These are phyloP conservation scores for Yarrowia sp. DNA, from an alignment of 805 yeast genomes.

Conservation along the genomic window DNA sequence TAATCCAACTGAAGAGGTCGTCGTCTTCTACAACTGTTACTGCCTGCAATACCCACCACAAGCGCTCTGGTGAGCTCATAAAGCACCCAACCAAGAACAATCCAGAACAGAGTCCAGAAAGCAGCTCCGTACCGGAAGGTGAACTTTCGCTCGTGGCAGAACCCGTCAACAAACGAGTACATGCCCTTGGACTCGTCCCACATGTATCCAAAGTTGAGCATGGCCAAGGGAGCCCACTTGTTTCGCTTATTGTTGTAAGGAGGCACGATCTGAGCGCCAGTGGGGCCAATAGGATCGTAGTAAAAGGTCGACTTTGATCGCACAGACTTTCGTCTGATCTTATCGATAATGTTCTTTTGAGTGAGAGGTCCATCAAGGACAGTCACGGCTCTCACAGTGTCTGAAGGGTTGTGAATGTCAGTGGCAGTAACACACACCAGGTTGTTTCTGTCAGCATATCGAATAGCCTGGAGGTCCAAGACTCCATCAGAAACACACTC, in stretches of 20 bases:
- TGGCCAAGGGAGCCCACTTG: conserved; percentile 43
- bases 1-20: conserved; percentile 26
- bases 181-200: conserved; percentile 44
- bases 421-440: conserved; percentile 43
- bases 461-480: conserved; percentile 42
- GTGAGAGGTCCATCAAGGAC: conserved; percentile 40
- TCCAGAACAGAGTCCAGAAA: conserved; percentile 39
- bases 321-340: conserved; percentile 3
- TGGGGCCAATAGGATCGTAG: conserved; percentile 44
- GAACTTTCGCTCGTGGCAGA: conserved; percentile 43
- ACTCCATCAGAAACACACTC: conserved; percentile 45
- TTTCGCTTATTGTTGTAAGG: conserved; percentile 40
- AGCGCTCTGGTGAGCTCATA: conserved; percentile 18
- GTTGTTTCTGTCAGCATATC: conserved; percentile 41
- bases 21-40: conserved; percentile 24
- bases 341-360: conserved; percentile 35
- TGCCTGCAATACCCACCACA: conserved; percentile 7
- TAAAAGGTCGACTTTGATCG: conserved; percentile 34
- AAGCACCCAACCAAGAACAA: conserved; percentile 32
- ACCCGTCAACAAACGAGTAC: conserved; percentile 45
- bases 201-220: conserved; percentile 43
- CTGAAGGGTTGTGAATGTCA: conserved; percentile 42
- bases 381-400: conserved; percentile 43
- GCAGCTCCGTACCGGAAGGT: conserved; percentile 40
- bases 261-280: conserved; percentile 39